Conservation (phyloP, 805 yeast genomes). For the Wickerhamiella kazuoi region DNA sequence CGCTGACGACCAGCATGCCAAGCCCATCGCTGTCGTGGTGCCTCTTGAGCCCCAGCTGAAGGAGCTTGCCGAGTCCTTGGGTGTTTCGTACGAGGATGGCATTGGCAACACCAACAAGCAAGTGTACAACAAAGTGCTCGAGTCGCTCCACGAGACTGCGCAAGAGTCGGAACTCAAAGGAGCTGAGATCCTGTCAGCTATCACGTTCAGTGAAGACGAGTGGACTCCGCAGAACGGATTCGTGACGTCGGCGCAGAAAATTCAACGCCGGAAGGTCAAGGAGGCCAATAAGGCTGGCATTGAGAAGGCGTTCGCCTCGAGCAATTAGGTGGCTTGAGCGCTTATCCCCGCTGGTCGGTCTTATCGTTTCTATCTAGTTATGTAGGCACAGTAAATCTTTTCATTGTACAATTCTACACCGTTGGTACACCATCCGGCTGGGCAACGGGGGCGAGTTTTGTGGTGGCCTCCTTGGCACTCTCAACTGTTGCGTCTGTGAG, state of each 20-base stretch:
- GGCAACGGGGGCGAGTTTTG: not conserved
- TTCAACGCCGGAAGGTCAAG: conserved; percentile 82
- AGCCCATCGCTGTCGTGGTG: conserved; percentile 80
- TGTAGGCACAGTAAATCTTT: too few species aligned
- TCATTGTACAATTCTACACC: too few species aligned
- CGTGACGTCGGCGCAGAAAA: conserved; percentile 89
- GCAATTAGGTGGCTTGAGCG: too few species aligned
- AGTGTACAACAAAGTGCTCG: conserved; percentile 35
- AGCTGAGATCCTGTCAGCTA: conserved; percentile 67
- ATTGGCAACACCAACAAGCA: conserved; percentile 36
- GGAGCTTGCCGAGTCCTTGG: conserved; percentile 32
- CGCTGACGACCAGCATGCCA: conserved; percentile 74
- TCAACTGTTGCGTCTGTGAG: not conserved
- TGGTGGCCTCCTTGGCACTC: not conserved
- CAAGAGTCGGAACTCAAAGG: conserved; percentile 65
- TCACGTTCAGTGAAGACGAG: conserved; percentile 67
- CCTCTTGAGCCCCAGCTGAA: conserved; percentile 57
- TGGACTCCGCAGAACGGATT: conserved; percentile 96
- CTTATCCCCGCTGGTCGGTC: too few species aligned
- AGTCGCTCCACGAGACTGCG: conserved; percentile 56
- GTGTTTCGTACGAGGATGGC: conserved; percentile 32
- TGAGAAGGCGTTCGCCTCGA: conserved; percentile 36
- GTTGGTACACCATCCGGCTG: too few species aligned
- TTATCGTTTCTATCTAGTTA: too few species aligned
- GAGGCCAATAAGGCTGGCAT: conserved; percentile 49